These are phyloP conservation scores for Sugiyamaella japonica DNA, from an alignment of 1,139 yeast species.

Conservation along the genomic window DNA sequence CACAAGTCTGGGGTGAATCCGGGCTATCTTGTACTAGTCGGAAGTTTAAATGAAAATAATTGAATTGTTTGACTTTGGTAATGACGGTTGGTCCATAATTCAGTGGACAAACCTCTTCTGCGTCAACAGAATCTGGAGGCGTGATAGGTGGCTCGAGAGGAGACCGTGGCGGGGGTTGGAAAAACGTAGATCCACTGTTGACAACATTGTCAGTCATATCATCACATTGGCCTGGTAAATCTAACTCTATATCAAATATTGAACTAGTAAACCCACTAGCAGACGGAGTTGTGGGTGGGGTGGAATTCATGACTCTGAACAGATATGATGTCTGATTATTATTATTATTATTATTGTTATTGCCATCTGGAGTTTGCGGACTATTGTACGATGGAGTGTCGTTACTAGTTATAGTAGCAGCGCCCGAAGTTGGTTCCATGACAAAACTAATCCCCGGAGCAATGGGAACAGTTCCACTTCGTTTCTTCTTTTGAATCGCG, in stretches of 20 bases:
- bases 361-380: too few relatives aligned
- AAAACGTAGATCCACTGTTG: background rate
- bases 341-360: background rate
- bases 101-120: background rate
- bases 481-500: background rate
- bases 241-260: slow-evolving; percentile 1
- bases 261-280: background rate
- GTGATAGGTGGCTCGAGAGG: background rate
- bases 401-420: slow-evolving; percentile 8
- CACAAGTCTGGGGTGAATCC: slow-evolving; percentile 5
- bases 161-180: background rate
- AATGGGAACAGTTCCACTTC: background rate
- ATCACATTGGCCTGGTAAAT: background rate
- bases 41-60: slow-evolving; percentile 1
- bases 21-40: background rate
- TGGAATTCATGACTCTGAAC: slow-evolving; percentile 3
- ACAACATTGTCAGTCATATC: background rate
- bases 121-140: slow-evolving; percentile 7
- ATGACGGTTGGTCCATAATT: background rate
- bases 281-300: slow-evolving; percentile 4
- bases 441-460: slow-evolving; percentile 32
- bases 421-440: slow-evolving; percentile 73
- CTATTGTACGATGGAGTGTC: background rate
- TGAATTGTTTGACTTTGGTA: background rate
- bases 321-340: slow-evolving; percentile 4